These are phyloP conservation scores for Metarhizium album DNA, from an alignment of 2,329 filamentous ascomycete genomes.

Conservation along the genomic window DNA sequence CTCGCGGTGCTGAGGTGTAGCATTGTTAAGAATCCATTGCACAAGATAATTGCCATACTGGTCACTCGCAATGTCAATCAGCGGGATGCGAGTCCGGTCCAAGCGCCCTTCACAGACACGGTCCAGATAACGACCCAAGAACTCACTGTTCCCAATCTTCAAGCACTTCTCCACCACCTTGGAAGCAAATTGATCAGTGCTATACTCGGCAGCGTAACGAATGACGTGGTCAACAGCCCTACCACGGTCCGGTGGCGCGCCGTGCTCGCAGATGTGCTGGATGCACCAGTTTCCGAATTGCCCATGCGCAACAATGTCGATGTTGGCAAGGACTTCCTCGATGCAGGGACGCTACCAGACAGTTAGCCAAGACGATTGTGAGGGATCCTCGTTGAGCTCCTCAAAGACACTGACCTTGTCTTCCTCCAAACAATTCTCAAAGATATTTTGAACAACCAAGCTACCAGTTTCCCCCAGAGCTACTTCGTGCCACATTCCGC, in stretches of 20 bases:
- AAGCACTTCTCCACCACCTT: slow-evolving; percentile 99
- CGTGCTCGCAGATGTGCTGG: slow-evolving; percentile 97
- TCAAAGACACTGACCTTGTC: slow-evolving; percentile 60
- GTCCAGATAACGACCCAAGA: slow-evolving; percentile 84
- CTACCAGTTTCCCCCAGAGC: slow-evolving; percentile 95
- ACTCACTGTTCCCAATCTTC: slow-evolving; percentile 87
- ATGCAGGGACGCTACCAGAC: slow-evolving; percentile 77
- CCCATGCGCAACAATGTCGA: slow-evolving; percentile 91
- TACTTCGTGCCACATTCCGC: slow-evolving; percentile 98
- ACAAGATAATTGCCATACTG: slow-evolving; percentile 98
- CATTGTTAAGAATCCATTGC: slow-evolving; percentile 91
- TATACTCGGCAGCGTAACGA: slow-evolving; percentile 87
- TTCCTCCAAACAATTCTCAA: slow-evolving; percentile 96
- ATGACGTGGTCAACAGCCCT: slow-evolving; percentile 94
- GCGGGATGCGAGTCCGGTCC: slow-evolving; percentile 86
- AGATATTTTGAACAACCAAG: slow-evolving; percentile 97
- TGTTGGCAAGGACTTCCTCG: slow-evolving; percentile 88
- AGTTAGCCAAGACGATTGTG: not conserved
- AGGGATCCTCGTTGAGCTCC: not conserved
- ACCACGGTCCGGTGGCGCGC: slow-evolving; percentile 79
- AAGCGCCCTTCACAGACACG: slow-evolving; percentile 84
- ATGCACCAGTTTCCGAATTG: slow-evolving; percentile 99
- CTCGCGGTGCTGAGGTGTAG: slow-evolving; percentile 79
- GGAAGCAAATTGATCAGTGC: slow-evolving; percentile 97
- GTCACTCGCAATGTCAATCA: slow-evolving; percentile 97